Conservation (phyloP, 2,329 filamentous ascomycete species). For the Zymoseptoria crescenta region DNA sequence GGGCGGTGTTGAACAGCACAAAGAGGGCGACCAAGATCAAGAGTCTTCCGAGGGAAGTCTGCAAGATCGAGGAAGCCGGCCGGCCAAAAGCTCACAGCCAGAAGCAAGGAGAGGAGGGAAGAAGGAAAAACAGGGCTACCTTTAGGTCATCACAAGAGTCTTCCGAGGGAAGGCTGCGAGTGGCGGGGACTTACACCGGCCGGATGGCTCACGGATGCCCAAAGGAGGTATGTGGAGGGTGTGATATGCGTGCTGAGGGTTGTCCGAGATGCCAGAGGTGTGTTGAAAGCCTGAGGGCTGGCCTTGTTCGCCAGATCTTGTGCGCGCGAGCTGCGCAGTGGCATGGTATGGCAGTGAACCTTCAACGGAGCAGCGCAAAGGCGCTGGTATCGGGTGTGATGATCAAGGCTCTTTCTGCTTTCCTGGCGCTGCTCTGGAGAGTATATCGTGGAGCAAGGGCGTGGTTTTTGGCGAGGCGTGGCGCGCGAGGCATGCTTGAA, state of each 20-base stretch:
- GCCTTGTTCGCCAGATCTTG: not conserved
- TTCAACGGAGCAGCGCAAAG: not conserved
- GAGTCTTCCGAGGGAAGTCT: not conserved
- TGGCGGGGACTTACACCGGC: not conserved
- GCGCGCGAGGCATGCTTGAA: not conserved
- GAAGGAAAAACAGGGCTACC: not conserved
- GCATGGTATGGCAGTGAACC: not conserved
- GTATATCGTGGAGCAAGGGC: not conserved
- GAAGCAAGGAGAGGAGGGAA: not conserved
- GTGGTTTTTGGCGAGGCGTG: not conserved
- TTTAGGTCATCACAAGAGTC: not conserved
- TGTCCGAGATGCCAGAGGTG: not conserved
- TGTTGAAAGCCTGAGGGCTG: not conserved
- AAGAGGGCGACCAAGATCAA: not conserved
- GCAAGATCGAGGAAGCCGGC: not conserved
- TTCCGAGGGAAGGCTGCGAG: not conserved
- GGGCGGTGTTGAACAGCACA: not conserved
- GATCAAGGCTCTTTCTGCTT: not conserved
- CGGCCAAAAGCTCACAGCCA: not conserved
- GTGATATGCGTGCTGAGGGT: not conserved
- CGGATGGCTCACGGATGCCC: not conserved
- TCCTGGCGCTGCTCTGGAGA: not conserved
- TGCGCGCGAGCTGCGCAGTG: not conserved
- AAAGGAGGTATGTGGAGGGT: not conserved
- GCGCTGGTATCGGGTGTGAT: not conserved